Evolutionary conservation across 2,329 filamentous ascomycete genomes (phyloP).

Genomic region (Diaporthe sp.): DNA sequence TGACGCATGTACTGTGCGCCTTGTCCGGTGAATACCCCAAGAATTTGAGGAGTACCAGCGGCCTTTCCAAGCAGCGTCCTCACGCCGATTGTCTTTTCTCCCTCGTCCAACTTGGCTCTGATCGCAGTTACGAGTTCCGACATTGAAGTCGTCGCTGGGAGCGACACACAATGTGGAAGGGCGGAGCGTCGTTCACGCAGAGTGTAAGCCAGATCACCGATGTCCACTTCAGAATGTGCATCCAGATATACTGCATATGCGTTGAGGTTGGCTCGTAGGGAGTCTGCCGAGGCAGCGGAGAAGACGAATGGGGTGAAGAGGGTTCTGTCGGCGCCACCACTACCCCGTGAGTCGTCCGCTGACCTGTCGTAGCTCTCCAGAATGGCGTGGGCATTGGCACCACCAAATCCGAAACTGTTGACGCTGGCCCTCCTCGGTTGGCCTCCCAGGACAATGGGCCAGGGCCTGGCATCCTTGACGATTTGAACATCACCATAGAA

Average conservation of each 20-base stretch:
- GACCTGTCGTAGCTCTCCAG: conserved; percentile 26
- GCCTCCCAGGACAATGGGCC: neutral
- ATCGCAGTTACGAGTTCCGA: neutral
- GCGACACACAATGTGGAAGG: conserved; percentile 45
- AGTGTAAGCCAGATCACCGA: conserved; percentile 46
- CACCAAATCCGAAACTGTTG: conserved; percentile 43
- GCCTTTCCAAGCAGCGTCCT: neutral
- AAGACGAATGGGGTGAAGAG: conserved; percentile 47
- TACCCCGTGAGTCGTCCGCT: neutral
- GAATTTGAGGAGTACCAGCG: neutral
- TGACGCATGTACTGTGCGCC: conserved; percentile 52
- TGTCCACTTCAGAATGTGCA: conserved; percentile 24
- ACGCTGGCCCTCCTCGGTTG: conserved; percentile 25
- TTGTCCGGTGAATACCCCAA: conserved; percentile 51
- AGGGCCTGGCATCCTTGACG: neutral
- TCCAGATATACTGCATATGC: conserved; percentile 45
- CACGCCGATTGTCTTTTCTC: neutral
- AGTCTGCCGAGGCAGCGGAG: conserved; percentile 50
- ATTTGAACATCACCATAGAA: conserved; percentile 47
- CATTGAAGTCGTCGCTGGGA: conserved; percentile 42
- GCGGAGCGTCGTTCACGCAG: conserved; percentile 46
- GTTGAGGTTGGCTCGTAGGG: conserved; percentile 44
- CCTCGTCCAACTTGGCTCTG: neutral
- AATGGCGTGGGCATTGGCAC: conserved; percentile 26
- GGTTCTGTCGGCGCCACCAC: neutral